A percentile compares a stretch with the other conserved stretches of the same genome.
Conservation (phyloP, 2,329 filamentous ascomycete genomes). For the Ilyonectria mors-panacis region DNA sequence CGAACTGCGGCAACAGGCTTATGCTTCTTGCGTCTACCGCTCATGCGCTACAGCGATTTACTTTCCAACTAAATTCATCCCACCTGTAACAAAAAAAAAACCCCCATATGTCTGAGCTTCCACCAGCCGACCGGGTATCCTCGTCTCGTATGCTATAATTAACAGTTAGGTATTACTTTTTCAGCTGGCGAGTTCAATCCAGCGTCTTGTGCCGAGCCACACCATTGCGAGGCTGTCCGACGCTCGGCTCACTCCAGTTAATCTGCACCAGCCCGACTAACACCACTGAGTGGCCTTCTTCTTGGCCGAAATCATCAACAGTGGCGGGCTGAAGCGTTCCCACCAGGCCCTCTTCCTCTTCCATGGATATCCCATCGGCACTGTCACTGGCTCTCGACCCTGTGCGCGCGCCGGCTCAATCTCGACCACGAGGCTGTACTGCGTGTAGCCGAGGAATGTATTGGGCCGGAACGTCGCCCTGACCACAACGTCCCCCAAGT, state of each 20-base stretch:
- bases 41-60: too few relatives aligned
- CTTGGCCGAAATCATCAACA: constrained; percentile 27
- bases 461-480: constrained; percentile 28
- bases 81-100: neutral
- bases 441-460: constrained; percentile 28
- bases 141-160: constrained; percentile 32
- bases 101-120: neutral
- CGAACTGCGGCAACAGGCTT: neutral
- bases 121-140: constrained; percentile 19
- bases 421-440: constrained; percentile 28
- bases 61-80: too few relatives aligned
- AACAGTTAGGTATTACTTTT: constrained; percentile 21
- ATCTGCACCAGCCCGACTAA: constrained; percentile 2
- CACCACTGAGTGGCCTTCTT: constrained; percentile 26
- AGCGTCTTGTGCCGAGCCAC: constrained; percentile 16
- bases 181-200: neutral
- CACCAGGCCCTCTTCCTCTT: constrained; percentile 26
- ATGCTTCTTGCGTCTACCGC: neutral
- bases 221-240: constrained; percentile 15
- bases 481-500: constrained; percentile 30
- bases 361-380: constrained; percentile 9
- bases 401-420: constrained; percentile 26
- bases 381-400: constrained; percentile 2
- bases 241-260: neutral
- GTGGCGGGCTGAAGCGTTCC: constrained; percentile 31